Percentiles rank a stretch among this genome's conserved stretches.
Evolutionary conservation across 1,139 yeast species (phyloP).

Genomic region (Candida dubliniensis): DNA sequence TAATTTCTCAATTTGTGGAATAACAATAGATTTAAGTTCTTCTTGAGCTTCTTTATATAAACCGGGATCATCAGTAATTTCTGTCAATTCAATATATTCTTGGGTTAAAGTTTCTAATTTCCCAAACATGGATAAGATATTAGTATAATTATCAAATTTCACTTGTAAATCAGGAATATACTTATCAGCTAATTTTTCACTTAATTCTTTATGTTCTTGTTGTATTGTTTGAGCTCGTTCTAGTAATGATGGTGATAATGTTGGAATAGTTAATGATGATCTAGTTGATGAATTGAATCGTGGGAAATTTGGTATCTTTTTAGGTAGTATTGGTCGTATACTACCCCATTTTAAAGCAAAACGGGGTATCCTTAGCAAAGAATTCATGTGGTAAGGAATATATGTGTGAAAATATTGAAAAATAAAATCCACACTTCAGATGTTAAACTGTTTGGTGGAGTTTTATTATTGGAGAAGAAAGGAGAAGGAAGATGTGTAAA

Average conservation of each 20-base stretch:
- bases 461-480: too few relatives aligned
- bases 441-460: too few relatives aligned
- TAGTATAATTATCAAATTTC: slow-evolving; percentile 12
- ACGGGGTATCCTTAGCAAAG: too few relatives aligned
- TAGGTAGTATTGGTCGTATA: not conserved
- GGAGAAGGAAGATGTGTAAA: too few relatives aligned
- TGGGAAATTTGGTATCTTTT: not conserved
- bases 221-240: slow-evolving; percentile 58
- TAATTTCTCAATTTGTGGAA: slow-evolving; percentile 35
- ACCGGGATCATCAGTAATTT: slow-evolving; percentile 36
- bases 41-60: slow-evolving; percentile 20
- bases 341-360: too few relatives aligned
- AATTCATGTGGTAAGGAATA: too few relatives aligned
- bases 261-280: slow-evolving; percentile 13
- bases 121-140: slow-evolving; percentile 50
- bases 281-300: slow-evolving; percentile 1
- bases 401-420: too few relatives aligned
- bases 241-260: slow-evolving; percentile 60
- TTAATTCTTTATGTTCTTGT: slow-evolving; percentile 50
- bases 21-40: slow-evolving; percentile 31
- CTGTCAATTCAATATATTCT: slow-evolving; percentile 32
- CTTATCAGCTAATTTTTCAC: slow-evolving; percentile 26
- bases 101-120: slow-evolving; percentile 35
- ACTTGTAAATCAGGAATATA: slow-evolving; percentile 15
- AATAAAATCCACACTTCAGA: too few relatives aligned